Conservation (phyloP, 495 filamentous ascomycete species). For the Neurospora terricola region DNA sequence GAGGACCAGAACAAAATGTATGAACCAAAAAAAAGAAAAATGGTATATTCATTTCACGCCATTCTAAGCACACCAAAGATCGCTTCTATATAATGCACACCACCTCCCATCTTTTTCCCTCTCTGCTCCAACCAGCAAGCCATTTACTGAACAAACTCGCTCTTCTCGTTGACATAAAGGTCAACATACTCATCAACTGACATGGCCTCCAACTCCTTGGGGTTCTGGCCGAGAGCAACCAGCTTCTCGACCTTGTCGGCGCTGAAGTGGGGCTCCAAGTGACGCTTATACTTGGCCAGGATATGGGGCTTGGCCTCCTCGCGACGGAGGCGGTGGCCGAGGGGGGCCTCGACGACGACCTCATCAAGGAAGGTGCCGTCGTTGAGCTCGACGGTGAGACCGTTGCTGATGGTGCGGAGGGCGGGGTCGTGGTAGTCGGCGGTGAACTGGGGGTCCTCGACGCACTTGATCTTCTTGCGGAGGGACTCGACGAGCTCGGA, state of each 20-base stretch:
- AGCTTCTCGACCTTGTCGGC: conserved; percentile 68
- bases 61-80: background rate
- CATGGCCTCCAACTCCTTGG: conserved; percentile 63
- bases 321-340: conserved; percentile 83
- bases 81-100: background rate
- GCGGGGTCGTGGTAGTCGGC: conserved; percentile 84
- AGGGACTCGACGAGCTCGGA: conserved; percentile 82
- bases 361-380: conserved; percentile 92
- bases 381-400: conserved; percentile 82
- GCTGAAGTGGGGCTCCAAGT: conserved; percentile 73
- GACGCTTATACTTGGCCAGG: conserved; percentile 85
- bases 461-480: conserved; percentile 82
- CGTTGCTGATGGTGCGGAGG: conserved; percentile 93
- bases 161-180: conserved; percentile 62
- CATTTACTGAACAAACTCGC: conserved; percentile 36
- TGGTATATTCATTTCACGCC: background rate
- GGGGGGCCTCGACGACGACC: conserved; percentile 86
- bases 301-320: conserved; percentile 98
- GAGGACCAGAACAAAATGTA: background rate
- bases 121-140: background rate
- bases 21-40: background rate
- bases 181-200: conserved; percentile 90
- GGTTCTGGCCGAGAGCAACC: conserved; percentile 62
- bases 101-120: background rate
- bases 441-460: conserved; percentile 93